These are phyloP conservation scores for Schrenkiella parvula DNA, from an alignment of 345 rosid species.

Conservation along the genomic window DNA sequence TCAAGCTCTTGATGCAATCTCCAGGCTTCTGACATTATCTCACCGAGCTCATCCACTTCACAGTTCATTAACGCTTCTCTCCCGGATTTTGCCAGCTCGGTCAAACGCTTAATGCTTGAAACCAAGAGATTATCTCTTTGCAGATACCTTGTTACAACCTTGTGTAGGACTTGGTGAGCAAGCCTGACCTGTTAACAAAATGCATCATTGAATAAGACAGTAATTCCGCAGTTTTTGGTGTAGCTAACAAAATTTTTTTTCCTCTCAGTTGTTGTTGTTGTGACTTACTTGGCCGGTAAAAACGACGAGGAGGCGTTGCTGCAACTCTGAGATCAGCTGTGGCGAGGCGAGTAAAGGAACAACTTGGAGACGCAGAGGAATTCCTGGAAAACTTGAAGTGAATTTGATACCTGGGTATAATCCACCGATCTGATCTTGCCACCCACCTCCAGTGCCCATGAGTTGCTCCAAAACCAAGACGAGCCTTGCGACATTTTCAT, in stretches of 20 bases:
- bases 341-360: conserved; percentile 68
- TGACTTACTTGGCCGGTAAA: conserved; percentile 91
- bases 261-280: background rate
- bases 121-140: conserved; percentile 76
- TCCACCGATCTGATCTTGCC: conserved; percentile 99
- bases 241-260: background rate
- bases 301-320: conserved; percentile 75
- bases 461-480: conserved; percentile 90
- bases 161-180: conserved; percentile 87
- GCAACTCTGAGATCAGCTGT: conserved; percentile 58
- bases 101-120: conserved; percentile 79
- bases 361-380: conserved; percentile 88
- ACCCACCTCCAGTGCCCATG: conserved; percentile 99
- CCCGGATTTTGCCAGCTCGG: conserved; percentile 76
- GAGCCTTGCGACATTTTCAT: conserved; percentile 83
- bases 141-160: conserved; percentile 83
- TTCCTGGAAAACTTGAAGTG: conserved; percentile 87
- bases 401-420: conserved; percentile 83
- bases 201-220: conserved; percentile 3
- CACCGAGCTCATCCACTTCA: conserved; percentile 72
- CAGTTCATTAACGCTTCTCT: conserved; percentile 93
- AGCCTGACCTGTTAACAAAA: conserved; percentile 66
- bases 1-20: conserved; percentile 96
- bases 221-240: background rate
- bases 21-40: conserved; percentile 92